phyloP scores from a whole-genome alignment of 768 basidiomycete species.

The Albatrellus ellisii region DNA sequence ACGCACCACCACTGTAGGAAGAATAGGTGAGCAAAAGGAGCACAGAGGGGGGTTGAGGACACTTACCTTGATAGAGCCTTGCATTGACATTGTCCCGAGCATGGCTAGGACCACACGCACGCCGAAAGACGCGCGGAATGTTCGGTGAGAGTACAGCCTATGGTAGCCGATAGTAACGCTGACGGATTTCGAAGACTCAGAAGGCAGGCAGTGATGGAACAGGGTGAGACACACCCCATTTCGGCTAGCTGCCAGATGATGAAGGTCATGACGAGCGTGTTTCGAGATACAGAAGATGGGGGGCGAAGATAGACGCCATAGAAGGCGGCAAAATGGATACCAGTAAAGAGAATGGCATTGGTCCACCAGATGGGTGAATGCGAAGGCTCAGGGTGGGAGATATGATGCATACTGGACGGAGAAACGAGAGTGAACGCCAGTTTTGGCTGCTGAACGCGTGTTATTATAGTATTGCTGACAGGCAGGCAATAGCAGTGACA shows the following conservation, averaged over 20 bases:
- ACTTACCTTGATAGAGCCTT: constrained; percentile 64
- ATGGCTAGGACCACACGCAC: constrained; percentile 47
- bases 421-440: too few relatives aligned
- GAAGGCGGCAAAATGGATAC: constrained; percentile 42
- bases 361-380: constrained; percentile 61
- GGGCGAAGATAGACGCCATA: constrained; percentile 41
- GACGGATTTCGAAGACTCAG: background rate
- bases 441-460: too few relatives aligned
- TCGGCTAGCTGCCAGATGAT: constrained; percentile 56
- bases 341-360: constrained; percentile 44
- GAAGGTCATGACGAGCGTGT: constrained; percentile 40
- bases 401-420: too few relatives aligned
- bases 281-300: constrained; percentile 25
- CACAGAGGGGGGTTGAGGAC: background rate
- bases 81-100: constrained; percentile 62
- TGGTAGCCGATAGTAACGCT: constrained; percentile 73
- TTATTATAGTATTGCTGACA: too few relatives aligned
- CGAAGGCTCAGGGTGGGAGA: too few relatives aligned
- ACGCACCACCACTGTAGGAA: constrained; percentile 12
- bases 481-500: too few relatives aligned
- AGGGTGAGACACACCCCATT: constrained; percentile 56
- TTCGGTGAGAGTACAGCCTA: constrained; percentile 63
- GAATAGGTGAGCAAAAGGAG: background rate
- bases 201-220: background rate
- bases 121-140: constrained; percentile 44